Conservation (phyloP, 768 basidiomycete genomes). For the Lactifluus hygrophoroides region DNA sequence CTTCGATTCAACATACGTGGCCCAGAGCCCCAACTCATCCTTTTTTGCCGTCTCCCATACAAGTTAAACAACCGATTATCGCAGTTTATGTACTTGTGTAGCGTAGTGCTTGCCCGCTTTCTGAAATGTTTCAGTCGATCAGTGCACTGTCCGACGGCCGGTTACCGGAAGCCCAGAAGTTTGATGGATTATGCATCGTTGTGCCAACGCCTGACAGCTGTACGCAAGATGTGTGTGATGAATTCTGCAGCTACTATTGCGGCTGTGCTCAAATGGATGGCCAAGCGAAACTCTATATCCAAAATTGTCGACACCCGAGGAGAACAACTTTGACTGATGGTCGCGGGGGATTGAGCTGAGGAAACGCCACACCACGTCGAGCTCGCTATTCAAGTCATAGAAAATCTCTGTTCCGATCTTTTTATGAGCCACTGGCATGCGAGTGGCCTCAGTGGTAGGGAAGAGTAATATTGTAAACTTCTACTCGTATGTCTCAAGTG, state of each 20-base stretch:
- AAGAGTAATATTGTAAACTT: too few species aligned
- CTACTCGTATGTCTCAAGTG: too few species aligned
- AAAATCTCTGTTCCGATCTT: background rate
- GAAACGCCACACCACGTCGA: background rate
- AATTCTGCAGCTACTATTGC: too few species aligned
- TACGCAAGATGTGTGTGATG: background rate
- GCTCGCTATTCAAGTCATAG: background rate
- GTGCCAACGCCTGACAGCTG: background rate
- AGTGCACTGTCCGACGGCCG: background rate
- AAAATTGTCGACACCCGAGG: background rate
- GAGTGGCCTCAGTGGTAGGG: too few species aligned
- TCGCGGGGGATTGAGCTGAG: background rate
- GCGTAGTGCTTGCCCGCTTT: constrained; percentile 24
- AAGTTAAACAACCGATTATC: constrained; percentile 19
- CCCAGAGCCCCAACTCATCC: background rate
- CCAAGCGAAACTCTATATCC: too few species aligned
- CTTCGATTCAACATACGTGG: constrained; percentile 15
- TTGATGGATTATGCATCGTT: background rate
- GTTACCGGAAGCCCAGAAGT: background rate
- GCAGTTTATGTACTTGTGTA: constrained; percentile 28
- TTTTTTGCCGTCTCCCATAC: constrained; percentile 15
- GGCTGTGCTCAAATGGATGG: background rate
- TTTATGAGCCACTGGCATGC: too few species aligned
- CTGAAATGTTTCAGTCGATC: constrained; percentile 16
- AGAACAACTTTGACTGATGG: background rate